Percentiles rank a stretch among this genome's conserved stretches.
Evolutionary conservation across 2,329 filamentous ascomycete species (phyloP).

Genomic region (Ophiocordyceps camponoti-floridani): DNA sequence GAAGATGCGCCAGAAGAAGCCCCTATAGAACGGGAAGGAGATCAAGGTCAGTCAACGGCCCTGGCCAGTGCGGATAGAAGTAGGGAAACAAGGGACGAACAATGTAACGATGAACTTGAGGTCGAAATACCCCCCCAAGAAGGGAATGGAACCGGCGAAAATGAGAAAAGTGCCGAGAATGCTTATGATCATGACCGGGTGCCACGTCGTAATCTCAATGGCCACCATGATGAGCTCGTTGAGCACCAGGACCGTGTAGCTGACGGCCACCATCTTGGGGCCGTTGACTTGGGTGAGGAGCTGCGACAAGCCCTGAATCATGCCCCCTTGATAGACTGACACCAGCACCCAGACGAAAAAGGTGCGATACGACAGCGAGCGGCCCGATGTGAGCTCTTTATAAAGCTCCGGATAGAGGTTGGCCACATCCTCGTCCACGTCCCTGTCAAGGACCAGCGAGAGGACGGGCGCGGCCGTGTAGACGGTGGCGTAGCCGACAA

Average conservation of each 20-base stretch:
- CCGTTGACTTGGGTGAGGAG: slow-evolving; percentile 65
- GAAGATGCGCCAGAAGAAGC: slow-evolving; percentile 74
- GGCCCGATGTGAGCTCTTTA: slow-evolving; percentile 84
- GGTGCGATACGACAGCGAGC: slow-evolving; percentile 74
- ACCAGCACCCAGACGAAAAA: slow-evolving; percentile 97
- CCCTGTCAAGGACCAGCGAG: slow-evolving; percentile 81
- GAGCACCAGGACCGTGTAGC: slow-evolving; percentile 77
- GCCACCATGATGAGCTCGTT: slow-evolving; percentile 97
- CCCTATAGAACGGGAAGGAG: slow-evolving; percentile 24
- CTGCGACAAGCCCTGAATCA: slow-evolving; percentile 91
- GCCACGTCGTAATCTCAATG: slow-evolving; percentile 93
- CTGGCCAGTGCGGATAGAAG: neutral
- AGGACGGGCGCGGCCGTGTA: slow-evolving; percentile 92
- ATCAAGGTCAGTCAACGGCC: too few relatives aligned
- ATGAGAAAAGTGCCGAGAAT: slow-evolving; percentile 67
- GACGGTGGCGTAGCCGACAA: slow-evolving; percentile 89
- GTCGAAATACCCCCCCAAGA: slow-evolving; percentile 81
- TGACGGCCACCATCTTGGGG: slow-evolving; percentile 68
- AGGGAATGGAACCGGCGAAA: slow-evolving; percentile 72
- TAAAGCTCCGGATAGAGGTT: slow-evolving; percentile 95
- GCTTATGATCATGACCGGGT: slow-evolving; percentile 73
- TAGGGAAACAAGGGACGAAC: slow-evolving; percentile 21
- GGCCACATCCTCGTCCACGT: slow-evolving; percentile 84
- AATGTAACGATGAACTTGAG: slow-evolving; percentile 56
- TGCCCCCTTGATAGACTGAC: slow-evolving; percentile 82